Conservation (phyloP, 2,329 filamentous ascomycete genomes). For the Arthroderma sp. region DNA sequence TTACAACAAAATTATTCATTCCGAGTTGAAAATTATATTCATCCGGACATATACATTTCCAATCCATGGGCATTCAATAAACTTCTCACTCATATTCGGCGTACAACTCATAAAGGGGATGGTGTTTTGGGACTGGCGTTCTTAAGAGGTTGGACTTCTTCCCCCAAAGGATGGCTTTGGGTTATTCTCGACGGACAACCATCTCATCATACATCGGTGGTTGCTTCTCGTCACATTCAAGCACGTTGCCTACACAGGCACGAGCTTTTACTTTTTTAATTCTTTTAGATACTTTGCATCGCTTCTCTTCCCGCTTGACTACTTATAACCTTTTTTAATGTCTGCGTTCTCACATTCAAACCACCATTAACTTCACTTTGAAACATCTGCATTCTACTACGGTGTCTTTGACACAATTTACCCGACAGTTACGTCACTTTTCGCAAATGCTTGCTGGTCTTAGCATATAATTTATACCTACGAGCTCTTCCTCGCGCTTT, state of each 20-base stretch:
- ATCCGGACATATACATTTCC: neutral
- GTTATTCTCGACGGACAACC: neutral
- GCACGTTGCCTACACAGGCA: neutral
- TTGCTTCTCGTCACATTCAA: neutral
- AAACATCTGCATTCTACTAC: conserved; percentile 6
- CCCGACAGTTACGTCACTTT: conserved; percentile 4
- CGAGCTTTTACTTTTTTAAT: conserved; percentile 1
- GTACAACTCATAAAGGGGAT: neutral
- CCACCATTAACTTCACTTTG: conserved; percentile 5
- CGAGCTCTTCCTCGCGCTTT: too few relatives aligned
- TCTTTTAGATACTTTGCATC: conserved; percentile 7
- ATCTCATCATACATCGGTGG: neutral
- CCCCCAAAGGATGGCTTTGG: neutral
- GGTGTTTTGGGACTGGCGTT: neutral
- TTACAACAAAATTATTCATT: conserved; percentile 7
- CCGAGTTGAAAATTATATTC: neutral
- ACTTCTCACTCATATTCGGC: neutral
- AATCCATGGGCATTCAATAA: neutral
- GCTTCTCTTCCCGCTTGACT: neutral
- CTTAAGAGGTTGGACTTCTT: neutral
- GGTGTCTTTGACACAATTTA: neutral
- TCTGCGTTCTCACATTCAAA: conserved; percentile 4
- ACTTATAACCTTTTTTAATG: neutral
- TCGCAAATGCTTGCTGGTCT: conserved; percentile 3
- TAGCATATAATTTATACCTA: neutral